These are phyloP conservation scores for Aspergillus hancockii DNA, from an alignment of 495 filamentous ascomycete genomes.

Conservation along the genomic window DNA sequence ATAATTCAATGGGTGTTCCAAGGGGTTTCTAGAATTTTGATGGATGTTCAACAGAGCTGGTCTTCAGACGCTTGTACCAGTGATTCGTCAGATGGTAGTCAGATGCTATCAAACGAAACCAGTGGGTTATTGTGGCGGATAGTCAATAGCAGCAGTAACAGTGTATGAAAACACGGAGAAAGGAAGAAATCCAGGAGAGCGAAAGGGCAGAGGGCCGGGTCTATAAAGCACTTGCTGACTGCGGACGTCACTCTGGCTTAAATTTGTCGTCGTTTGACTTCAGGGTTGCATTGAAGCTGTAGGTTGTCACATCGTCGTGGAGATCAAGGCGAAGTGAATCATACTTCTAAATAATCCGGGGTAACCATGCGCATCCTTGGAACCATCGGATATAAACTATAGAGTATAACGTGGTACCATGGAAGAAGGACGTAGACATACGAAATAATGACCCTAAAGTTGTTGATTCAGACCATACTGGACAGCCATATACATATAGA, in stretches of 20 bases:
- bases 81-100: not conserved
- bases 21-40: not conserved
- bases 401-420: not conserved
- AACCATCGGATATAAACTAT: not conserved
- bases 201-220: not conserved
- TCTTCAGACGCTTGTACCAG: not conserved
- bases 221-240: not conserved
- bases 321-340: not conserved
- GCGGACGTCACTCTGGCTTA: not conserved
- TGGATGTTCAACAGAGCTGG: conserved; percentile 1
- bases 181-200: not conserved
- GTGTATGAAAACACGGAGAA: not conserved
- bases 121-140: not conserved
- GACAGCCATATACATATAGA: too few relatives aligned
- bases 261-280: not conserved
- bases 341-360: not conserved
- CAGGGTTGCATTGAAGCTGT: too few relatives aligned
- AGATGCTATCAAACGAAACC: conserved; percentile 2
- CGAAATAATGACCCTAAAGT: too few relatives aligned
- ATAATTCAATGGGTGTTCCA: not conserved
- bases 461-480: too few relatives aligned
- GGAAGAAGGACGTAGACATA: too few relatives aligned
- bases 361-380: not conserved
- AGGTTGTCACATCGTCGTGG: not conserved
- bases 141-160: not conserved